These are phyloP conservation scores for Yarrowia porcina DNA, from an alignment of 805 yeast genomes.

Conservation along the genomic window DNA sequence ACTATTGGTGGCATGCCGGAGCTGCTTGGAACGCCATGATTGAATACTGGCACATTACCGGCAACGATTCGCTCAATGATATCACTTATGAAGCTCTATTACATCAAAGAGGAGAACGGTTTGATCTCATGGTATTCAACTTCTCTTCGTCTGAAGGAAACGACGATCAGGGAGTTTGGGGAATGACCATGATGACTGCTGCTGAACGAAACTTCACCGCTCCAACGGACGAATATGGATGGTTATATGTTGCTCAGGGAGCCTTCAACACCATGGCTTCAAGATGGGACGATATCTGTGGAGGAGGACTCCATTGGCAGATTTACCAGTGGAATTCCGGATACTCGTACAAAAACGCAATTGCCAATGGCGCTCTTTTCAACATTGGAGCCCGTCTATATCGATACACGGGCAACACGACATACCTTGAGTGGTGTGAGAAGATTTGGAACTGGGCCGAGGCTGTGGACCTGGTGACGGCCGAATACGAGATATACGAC, in stretches of 20 bases:
- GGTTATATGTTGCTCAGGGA: constrained; percentile 85
- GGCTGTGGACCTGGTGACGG: constrained; percentile 47
- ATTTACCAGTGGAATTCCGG: constrained; percentile 93
- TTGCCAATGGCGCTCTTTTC: constrained; percentile 87
- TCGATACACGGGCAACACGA: constrained; percentile 69
- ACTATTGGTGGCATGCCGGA: constrained; percentile 99
- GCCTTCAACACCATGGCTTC: constrained; percentile 85
- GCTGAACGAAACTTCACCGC: constrained; percentile 82
- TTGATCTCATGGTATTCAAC: constrained; percentile 80
- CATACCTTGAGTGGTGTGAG: constrained; percentile 74
- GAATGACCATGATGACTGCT: constrained; percentile 85
- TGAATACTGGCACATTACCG: constrained; percentile 70
- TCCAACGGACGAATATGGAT: constrained; percentile 66
- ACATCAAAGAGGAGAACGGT: constrained; percentile 68
- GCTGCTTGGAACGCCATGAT: constrained; percentile 88
- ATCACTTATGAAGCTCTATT: constrained; percentile 58
- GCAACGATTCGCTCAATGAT: constrained; percentile 63
- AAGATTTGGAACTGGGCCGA: constrained; percentile 78
- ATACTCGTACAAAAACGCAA: constrained; percentile 86
- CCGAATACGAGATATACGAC: constrained; percentile 44
- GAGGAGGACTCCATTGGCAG: constrained; percentile 96
- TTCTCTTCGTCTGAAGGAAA: constrained; percentile 93
- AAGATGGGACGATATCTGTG: constrained; percentile 82
- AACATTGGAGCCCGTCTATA: constrained; percentile 84
- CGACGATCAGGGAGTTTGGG: constrained; percentile 98